phyloP scores from a whole-genome alignment of 1,284 basidiomycete species.

The Xerocomus amazonicus region DNA sequence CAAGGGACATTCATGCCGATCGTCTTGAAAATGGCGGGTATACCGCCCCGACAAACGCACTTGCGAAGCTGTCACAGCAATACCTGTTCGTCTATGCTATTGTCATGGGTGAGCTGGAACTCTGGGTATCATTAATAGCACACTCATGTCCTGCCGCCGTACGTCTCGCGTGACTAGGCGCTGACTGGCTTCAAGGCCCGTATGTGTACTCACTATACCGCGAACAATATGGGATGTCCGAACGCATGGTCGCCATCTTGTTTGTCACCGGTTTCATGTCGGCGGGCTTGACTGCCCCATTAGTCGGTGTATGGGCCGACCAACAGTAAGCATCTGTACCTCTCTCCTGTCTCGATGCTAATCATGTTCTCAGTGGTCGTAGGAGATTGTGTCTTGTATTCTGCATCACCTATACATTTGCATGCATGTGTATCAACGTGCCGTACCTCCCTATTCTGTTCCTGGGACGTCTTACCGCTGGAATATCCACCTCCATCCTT shows the following conservation, averaged over 20 bases:
- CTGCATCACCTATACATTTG: slow-evolving; percentile 58
- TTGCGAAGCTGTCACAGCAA: slow-evolving; percentile 46
- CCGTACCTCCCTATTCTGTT: slow-evolving; percentile 56
- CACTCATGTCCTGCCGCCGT: neutral
- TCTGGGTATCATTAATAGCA: neutral
- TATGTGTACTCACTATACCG: slow-evolving; percentile 71
- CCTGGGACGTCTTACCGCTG: slow-evolving; percentile 60
- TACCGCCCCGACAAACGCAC: slow-evolving; percentile 20
- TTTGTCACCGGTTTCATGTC: slow-evolving; percentile 73
- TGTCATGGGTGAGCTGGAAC: slow-evolving; percentile 56
- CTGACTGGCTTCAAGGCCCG: slow-evolving; percentile 78
- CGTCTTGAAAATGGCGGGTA: slow-evolving; percentile 37
- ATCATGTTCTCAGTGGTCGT: slow-evolving; percentile 44
- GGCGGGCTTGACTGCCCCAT: slow-evolving; percentile 62
- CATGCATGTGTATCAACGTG: slow-evolving; percentile 57
- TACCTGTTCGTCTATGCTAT: slow-evolving; percentile 67
- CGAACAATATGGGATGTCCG: slow-evolving; percentile 63
- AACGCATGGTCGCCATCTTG: slow-evolving; percentile 60
- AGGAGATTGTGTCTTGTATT: slow-evolving; percentile 63
- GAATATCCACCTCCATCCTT: slow-evolving; percentile 69
- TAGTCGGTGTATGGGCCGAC: slow-evolving; percentile 74
- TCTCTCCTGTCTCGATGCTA: neutral
- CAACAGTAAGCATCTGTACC: slow-evolving; percentile 50
- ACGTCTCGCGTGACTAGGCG: slow-evolving; percentile 40
- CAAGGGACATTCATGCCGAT: slow-evolving; percentile 28